Conservation (phyloP, 164 flowering plant genomes). For the Malania oleifera region DNA sequence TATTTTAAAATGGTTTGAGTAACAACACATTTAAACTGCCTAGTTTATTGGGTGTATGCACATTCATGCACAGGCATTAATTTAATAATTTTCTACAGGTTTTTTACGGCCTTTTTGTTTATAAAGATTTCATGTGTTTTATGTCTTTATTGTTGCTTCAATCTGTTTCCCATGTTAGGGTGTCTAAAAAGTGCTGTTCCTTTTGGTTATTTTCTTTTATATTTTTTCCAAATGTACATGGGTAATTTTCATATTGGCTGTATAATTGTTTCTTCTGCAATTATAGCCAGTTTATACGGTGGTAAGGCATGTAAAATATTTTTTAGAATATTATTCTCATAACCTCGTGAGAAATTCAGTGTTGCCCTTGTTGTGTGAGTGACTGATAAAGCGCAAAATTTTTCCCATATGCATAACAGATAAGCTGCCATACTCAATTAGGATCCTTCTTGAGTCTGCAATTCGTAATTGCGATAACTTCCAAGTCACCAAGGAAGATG, state of each 20-base stretch:
- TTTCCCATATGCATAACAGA: slow-evolving; percentile 31
- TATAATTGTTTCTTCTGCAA: not conserved
- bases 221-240: too few species aligned
- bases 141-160: too few species aligned
- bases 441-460: slow-evolving; percentile 83
- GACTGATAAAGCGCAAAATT: not conserved
- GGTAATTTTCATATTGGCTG: too few species aligned
- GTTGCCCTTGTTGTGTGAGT: not conserved
- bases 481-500: slow-evolving; percentile 82
- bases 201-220: not conserved
- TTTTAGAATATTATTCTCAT: not conserved
- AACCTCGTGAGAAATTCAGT: not conserved
- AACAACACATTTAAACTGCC: too few species aligned
- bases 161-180: too few species aligned
- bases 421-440: slow-evolving; percentile 77
- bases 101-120: too few species aligned
- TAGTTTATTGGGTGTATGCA: too few species aligned
- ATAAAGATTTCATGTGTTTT: too few species aligned
- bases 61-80: too few species aligned
- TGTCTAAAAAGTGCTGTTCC: too few species aligned
- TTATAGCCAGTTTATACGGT: not conserved
- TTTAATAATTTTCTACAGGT: too few species aligned
- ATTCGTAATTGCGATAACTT: slow-evolving; percentile 91
- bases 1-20: too few species aligned
- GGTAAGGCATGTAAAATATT: not conserved